Percentiles rank a stretch among this genome's conserved stretches.
Conservation (phyloP, 208 protist species). For the Leishmania lainsoni region DNA sequence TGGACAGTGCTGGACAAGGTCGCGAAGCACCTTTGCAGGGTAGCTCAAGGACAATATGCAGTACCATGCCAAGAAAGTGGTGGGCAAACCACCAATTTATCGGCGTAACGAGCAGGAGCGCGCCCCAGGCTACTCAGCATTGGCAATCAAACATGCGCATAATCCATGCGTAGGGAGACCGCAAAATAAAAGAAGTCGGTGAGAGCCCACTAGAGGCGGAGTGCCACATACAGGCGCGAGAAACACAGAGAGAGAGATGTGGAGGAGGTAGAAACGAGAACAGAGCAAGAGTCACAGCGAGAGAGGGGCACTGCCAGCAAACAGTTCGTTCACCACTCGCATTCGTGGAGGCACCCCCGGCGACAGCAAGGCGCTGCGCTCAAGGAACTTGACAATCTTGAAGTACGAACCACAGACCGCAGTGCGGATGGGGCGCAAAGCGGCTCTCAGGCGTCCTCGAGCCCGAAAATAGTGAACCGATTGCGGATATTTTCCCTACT, state of each 20-base stretch:
- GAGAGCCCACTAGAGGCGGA: neutral
- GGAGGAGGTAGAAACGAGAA: neutral
- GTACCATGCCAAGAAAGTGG: no score
- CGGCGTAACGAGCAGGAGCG: neutral
- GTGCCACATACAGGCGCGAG: neutral
- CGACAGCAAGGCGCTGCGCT: neutral
- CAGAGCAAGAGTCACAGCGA: neutral
- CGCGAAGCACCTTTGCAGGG: neutral
- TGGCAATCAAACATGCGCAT: neutral
- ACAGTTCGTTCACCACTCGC: neutral
- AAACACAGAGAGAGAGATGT: neutral
- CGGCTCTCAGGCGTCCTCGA: neutral
- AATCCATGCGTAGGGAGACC: neutral
- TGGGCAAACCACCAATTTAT: neutral
- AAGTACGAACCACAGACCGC: neutral
- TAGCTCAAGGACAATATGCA: neutral
- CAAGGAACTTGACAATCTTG: neutral
- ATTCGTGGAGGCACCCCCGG: neutral
- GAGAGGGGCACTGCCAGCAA: neutral
- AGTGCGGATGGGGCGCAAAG: neutral
- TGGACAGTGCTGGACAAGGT: neutral
- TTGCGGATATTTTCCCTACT: neutral
- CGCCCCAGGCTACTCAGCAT: no score
- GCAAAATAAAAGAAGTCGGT: neutral
- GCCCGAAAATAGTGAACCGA: neutral